These are phyloP conservation scores for Sicyos edulis DNA, from an alignment of 306 rosid species.

Conservation along the genomic window DNA sequence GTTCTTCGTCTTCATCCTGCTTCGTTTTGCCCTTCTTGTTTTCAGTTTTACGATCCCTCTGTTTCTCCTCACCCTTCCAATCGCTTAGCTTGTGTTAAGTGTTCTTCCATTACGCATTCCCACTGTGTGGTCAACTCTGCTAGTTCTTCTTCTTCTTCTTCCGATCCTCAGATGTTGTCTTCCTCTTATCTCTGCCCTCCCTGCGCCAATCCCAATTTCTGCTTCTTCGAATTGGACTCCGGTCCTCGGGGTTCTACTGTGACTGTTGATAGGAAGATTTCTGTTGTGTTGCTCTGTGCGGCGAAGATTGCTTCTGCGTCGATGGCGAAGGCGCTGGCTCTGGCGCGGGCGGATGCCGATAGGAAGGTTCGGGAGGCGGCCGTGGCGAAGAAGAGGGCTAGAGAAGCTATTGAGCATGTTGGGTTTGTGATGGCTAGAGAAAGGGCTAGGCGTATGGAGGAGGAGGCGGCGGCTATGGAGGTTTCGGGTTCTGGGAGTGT, in stretches of 20 bases:
- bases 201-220: constrained; percentile 46
- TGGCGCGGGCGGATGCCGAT: constrained; percentile 44
- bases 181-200: constrained; percentile 47
- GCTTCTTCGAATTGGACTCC: constrained; percentile 45
- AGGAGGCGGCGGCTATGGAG: constrained; percentile 25
- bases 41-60: constrained; percentile 46
- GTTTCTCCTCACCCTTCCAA: constrained; percentile 32
- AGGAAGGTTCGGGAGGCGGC: constrained; percentile 47
- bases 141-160: too few species aligned
- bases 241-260: neutral
- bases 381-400: constrained; percentile 47
- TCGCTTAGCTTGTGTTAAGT: constrained; percentile 46
- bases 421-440: constrained; percentile 27
- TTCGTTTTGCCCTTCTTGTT: constrained; percentile 65
- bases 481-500: constrained; percentile 33
- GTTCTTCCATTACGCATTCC: constrained; percentile 68
- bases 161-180: constrained; percentile 11
- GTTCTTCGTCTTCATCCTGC: constrained; percentile 68
- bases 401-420: constrained; percentile 45
- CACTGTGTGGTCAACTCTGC: constrained; percentile 48
- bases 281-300: constrained; percentile 54
- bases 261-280: constrained; percentile 35
- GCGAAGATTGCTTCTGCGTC: constrained; percentile 44
- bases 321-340: constrained; percentile 29
- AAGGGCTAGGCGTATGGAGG: constrained; percentile 27